These are phyloP conservation scores for Salix caprea DNA, from an alignment of 345 rosid genomes.

Conservation along the genomic window DNA sequence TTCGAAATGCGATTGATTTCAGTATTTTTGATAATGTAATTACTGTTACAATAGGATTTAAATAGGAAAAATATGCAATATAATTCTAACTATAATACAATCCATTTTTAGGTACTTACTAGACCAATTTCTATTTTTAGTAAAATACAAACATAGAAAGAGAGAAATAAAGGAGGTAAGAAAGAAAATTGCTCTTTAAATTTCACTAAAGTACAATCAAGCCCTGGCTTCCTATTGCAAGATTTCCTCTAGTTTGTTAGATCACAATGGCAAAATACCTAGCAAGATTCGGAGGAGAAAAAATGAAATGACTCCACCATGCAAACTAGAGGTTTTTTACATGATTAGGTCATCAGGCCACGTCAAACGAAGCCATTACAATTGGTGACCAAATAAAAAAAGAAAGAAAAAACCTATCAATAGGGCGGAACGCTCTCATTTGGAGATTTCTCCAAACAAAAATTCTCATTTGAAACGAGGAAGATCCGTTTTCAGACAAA, in stretches of 20 bases:
- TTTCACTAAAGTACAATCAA: not conserved
- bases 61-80: no score
- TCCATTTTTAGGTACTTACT: no score
- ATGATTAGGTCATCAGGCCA: not conserved
- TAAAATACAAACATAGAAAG: no score
- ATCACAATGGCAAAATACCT: not conserved
- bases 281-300: not conserved
- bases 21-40: no score
- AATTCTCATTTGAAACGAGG: not conserved
- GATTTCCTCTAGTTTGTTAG: not conserved
- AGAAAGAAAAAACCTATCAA: not conserved
- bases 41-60: no score
- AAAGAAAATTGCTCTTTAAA: not conserved
- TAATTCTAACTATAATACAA: no score
- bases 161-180: no score
- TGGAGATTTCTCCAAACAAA: not conserved
- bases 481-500: no score
- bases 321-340: not conserved
- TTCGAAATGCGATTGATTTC: no score
- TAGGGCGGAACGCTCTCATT: conserved; percentile 1
- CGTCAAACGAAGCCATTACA: not conserved
- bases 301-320: not conserved
- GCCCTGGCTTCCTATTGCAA: not conserved
- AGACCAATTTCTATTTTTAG: no score
- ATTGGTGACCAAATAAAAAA: not conserved